Conservation (phyloP, 2,329 filamentous ascomycete genomes). For the Aspergillus sp. region DNA sequence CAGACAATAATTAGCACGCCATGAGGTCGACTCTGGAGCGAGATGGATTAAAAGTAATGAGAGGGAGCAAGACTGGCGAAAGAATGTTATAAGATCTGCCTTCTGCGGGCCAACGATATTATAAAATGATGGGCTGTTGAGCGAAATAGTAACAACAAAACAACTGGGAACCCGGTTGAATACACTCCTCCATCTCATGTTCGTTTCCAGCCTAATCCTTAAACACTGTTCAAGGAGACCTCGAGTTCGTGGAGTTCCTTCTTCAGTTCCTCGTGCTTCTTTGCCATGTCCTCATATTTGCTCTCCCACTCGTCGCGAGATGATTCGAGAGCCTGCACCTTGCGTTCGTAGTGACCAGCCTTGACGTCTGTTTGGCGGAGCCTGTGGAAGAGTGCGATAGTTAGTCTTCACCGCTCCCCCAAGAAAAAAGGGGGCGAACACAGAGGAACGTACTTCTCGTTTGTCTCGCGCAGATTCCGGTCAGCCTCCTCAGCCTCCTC, state of each 20-base stretch:
- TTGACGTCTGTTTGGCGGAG: conserved; percentile 99
- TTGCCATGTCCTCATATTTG: conserved; percentile 97
- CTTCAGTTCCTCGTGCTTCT: conserved; percentile 80
- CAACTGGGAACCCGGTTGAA: conserved; percentile 27
- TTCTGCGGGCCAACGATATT: conserved; percentile 18
- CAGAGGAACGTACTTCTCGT: conserved; percentile 80
- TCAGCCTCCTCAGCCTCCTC: conserved; percentile 97
- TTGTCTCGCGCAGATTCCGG: conserved; percentile 93
- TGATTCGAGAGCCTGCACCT: conserved; percentile 93
- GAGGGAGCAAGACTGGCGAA: conserved; percentile 16
- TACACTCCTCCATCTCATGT: conserved; percentile 29
- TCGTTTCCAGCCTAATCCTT: conserved; percentile 45
- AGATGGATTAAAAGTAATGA: conserved; percentile 12
- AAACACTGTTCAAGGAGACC: conserved; percentile 90
- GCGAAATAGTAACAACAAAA: conserved; percentile 26
- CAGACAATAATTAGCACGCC: conserved; percentile 13
- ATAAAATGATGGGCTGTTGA: conserved; percentile 27
- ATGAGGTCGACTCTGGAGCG: conserved; percentile 17
- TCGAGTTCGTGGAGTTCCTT: conserved; percentile 92
- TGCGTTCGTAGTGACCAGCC: conserved; percentile 98
- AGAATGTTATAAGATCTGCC: conserved; percentile 20
- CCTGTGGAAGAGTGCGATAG: conserved; percentile 52
- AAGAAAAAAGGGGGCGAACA: neutral
- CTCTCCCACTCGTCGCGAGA: conserved; percentile 91
- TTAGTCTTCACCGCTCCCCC: conserved; percentile 10